Percentiles rank a stretch among this genome's conserved stretches.
These are phyloP conservation scores for Tulasnella sp. DNA, from an alignment of 768 basidiomycete species.

Conservation along the genomic window DNA sequence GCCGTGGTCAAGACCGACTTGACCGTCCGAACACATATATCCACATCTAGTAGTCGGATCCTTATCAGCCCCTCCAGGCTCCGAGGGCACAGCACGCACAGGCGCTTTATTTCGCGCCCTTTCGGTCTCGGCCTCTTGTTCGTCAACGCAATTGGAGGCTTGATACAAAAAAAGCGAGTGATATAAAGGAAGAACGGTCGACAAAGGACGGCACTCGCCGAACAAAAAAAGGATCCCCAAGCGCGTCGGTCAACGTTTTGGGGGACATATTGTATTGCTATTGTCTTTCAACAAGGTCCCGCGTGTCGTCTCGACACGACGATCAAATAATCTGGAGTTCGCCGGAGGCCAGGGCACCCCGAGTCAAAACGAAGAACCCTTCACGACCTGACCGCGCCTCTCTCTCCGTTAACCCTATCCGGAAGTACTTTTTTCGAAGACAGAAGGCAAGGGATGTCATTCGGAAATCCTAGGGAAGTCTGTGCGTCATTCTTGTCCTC, in stretches of 20 bases:
- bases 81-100: background rate
- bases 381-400: background rate
- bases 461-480: background rate
- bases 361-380: slow-evolving; percentile 1
- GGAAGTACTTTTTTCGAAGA: slow-evolving; percentile 1
- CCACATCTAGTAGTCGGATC: background rate
- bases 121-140: background rate
- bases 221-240: background rate
- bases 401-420: background rate
- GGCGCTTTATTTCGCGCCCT: background rate
- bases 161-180: background rate
- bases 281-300: background rate
- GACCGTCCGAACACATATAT: background rate
- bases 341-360: background rate
- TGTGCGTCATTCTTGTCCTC: background rate
- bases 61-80: background rate
- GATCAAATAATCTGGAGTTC: background rate
- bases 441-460: slow-evolving; percentile 10
- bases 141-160: background rate
- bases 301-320: background rate
- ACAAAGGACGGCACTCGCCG: background rate
- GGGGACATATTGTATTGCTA: background rate
- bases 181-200: background rate
- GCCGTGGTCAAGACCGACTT: background rate
- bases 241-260: background rate